Evolutionary conservation across 257 asterid species (phyloP).

Genomic region (Paulownia fortunei): DNA sequence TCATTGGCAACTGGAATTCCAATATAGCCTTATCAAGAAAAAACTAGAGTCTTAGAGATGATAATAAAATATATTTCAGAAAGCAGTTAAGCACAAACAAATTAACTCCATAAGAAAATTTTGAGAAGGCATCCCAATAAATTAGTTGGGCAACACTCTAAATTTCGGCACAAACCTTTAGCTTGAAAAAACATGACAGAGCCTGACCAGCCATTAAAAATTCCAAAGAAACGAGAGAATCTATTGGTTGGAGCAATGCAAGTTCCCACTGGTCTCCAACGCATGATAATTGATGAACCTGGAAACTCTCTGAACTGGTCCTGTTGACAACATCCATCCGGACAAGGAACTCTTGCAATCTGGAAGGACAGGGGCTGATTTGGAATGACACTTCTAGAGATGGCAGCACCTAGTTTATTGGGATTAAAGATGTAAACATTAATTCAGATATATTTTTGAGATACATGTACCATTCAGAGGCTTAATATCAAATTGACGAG

Average conservation of each 20-base stretch:
- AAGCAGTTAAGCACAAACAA: background rate
- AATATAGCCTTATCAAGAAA: background rate
- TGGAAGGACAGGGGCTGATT: constrained; percentile 79
- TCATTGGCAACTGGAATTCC: constrained; percentile 7
- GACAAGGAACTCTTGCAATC: constrained; percentile 81
- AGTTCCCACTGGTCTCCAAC: constrained; percentile 90
- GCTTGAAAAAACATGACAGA: constrained; percentile 82
- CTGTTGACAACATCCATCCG: constrained; percentile 86
- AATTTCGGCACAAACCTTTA: constrained; percentile 68
- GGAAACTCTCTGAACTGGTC: constrained; percentile 80
- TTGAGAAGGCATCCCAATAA: background rate
- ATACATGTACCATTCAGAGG: constrained; percentile 25
- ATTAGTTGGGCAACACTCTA: constrained; percentile 10
- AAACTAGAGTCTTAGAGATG: background rate
- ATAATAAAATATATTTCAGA: background rate
- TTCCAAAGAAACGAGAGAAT: constrained; percentile 57
- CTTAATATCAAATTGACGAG: constrained; percentile 12
- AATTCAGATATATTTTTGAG: background rate
- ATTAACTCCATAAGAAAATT: constrained; percentile 16
- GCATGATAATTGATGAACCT: constrained; percentile 87
- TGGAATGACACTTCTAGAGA: constrained; percentile 84
- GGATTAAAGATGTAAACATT: constrained; percentile 18
- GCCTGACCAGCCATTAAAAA: constrained; percentile 86
- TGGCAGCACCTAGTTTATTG: constrained; percentile 71
- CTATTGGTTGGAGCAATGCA: constrained; percentile 69